phyloP scores from a whole-genome alignment of 163 green algal species.

The Prototheca wickerhamii region DNA sequence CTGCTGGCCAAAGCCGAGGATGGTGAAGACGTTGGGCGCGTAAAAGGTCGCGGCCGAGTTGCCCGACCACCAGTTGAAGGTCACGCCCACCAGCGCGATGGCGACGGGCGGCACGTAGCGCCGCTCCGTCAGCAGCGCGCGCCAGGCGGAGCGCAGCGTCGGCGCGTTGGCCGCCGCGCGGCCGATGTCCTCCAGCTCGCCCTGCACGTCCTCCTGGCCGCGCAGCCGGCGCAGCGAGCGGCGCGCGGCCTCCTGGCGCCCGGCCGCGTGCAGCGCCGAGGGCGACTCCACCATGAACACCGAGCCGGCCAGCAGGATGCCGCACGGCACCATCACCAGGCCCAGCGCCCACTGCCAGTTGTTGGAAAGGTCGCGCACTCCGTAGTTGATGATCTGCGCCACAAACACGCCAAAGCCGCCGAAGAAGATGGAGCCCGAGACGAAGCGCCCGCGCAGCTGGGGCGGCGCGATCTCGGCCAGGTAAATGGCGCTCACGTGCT shows the following conservation, averaged over 20 bases:
- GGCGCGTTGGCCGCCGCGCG: not conserved
- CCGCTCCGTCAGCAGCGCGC: not conserved
- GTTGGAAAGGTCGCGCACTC: not conserved
- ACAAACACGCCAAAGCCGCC: constrained; percentile 6
- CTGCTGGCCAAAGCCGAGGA: constrained; percentile 1
- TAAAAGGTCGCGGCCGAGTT: constrained; percentile 9
- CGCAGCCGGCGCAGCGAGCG: not conserved
- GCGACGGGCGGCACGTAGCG: not conserved
- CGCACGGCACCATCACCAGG: not conserved
- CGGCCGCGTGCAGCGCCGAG: not conserved
- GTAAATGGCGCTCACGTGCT: constrained; percentile 6
- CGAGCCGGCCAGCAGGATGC: constrained; percentile 3
- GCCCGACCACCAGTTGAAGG: constrained; percentile 7
- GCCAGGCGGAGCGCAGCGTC: not conserved
- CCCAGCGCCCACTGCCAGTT: constrained; percentile 2
- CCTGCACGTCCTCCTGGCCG: not conserved
- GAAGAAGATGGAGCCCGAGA: constrained; percentile 8
- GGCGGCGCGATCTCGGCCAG: constrained; percentile 3
- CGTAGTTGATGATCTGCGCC: constrained; percentile 8
- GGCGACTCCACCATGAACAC: constrained; percentile 4
- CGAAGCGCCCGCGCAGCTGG: not conserved
- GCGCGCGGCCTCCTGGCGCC: not conserved
- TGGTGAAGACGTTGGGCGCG: constrained; percentile 7
- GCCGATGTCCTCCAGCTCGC: constrained; percentile 1
- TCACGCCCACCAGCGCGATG: constrained; percentile 1